A percentile compares a stretch with the other conserved stretches of the same genome.
Conservation (phyloP, 176 grass and related monocot species). For the Leersia perrieri region DNA sequence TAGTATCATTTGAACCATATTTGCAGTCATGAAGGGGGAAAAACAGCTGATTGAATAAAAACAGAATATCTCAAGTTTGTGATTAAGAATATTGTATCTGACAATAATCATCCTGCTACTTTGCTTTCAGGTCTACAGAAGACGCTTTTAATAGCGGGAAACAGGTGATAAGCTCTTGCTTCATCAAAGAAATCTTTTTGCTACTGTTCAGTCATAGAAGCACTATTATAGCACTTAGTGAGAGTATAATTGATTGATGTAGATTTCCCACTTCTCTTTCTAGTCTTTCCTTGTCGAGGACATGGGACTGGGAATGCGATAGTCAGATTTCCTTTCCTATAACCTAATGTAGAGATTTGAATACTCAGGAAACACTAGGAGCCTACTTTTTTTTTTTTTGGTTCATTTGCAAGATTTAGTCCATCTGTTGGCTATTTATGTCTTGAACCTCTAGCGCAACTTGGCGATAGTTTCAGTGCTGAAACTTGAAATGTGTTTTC, state of each 20-base stretch:
- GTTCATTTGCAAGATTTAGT: neutral
- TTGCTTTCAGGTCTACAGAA: conserved; percentile 31
- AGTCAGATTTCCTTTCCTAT: neutral
- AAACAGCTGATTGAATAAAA: neutral
- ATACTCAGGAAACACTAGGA: neutral
- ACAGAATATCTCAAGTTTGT: neutral
- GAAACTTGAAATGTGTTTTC: neutral
- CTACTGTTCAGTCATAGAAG: conserved; percentile 34
- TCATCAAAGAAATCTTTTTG: conserved; percentile 7
- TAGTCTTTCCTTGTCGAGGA: neutral
- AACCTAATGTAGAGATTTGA: conserved; percentile 4
- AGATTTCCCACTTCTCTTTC: neutral
- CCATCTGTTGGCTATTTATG: neutral
- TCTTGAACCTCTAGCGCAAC: neutral
- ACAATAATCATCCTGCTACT: neutral
- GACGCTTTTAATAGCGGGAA: conserved; percentile 7
- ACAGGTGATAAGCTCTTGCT: conserved; percentile 2
- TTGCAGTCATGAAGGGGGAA: neutral
- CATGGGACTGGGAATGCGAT: neutral
- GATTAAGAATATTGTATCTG: conserved; percentile 4
- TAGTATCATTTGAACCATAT: neutral
- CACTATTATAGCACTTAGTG: conserved; percentile 15
- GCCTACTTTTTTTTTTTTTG: neutral
- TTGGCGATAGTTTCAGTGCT: neutral
- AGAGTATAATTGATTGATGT: conserved; percentile 34